Conservation (phyloP, 768 basidiomycete genomes). For the Xerocomus brunneocitrinus region DNA sequence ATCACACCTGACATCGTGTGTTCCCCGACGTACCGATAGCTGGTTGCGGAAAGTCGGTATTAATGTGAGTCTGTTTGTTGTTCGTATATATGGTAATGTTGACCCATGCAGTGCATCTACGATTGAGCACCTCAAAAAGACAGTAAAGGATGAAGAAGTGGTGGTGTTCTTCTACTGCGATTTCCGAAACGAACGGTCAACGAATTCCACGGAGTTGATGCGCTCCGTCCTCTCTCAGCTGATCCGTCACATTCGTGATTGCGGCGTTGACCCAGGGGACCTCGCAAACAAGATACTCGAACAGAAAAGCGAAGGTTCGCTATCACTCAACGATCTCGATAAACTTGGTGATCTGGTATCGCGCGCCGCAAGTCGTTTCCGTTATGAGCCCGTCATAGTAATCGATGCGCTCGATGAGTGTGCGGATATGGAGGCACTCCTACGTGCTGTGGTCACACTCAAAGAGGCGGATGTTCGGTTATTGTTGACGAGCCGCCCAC, state of each 20-base stretch:
- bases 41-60: slow-evolving; percentile 2
- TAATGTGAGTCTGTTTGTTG: background rate
- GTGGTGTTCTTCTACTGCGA: slow-evolving; percentile 4
- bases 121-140: background rate
- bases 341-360: background rate
- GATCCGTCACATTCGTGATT: background rate
- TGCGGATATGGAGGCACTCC: background rate
- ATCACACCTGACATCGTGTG: background rate
- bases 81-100: background rate
- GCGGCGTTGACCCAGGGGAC: background rate
- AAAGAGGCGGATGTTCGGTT: background rate
- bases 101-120: background rate
- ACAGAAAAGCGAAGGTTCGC: background rate
- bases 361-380: background rate
- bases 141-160: background rate
- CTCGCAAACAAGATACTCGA: background rate
- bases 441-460: background rate
- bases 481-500: background rate
- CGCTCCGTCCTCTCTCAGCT: slow-evolving; percentile 3
- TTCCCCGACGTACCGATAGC: background rate
- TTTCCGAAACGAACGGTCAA: background rate
- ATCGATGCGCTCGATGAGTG: slow-evolving; percentile 8
- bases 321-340: background rate
- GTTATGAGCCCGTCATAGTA: background rate
- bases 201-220: background rate